Evolutionary conservation across 768 basidiomycete genomes (phyloP).

Genomic region (Russula earlei): DNA sequence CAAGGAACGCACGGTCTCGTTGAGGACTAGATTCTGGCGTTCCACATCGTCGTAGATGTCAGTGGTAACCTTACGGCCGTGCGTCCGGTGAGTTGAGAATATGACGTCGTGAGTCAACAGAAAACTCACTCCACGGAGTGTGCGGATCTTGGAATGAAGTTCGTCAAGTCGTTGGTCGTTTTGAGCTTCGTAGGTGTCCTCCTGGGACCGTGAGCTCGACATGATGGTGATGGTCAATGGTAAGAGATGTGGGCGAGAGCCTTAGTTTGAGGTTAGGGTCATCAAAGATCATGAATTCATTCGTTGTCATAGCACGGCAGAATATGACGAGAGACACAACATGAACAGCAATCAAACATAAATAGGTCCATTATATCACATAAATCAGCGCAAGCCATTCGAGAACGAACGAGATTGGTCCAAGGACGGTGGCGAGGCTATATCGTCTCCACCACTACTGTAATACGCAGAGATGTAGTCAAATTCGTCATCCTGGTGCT

Average conservation of each 20-base stretch:
- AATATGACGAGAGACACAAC: too few relatives aligned
- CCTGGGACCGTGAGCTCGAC: constrained; percentile 27
- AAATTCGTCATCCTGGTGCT: constrained; percentile 35
- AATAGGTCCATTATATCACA: not conserved
- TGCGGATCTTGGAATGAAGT: constrained; percentile 75
- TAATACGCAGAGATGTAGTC: constrained; percentile 52
- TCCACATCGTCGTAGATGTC: constrained; percentile 84
- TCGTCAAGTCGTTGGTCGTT: constrained; percentile 81
- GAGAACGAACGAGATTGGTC: not conserved
- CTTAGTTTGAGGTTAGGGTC: constrained; percentile 9
- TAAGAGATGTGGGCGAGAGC: not conserved
- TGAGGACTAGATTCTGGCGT: constrained; percentile 68
- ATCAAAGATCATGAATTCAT: too few relatives aligned
- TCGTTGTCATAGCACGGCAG: too few relatives aligned
- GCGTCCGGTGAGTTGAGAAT: not conserved
- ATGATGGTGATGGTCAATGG: constrained; percentile 4
- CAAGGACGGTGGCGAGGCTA: not conserved
- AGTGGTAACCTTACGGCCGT: constrained; percentile 54
- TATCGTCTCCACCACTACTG: constrained; percentile 3
- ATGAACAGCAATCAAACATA: too few relatives aligned
- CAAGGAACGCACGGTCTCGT: constrained; percentile 51
- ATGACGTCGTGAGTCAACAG: not conserved
- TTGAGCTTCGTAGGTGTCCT: constrained; percentile 74
- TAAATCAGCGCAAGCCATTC: constrained; percentile 7
- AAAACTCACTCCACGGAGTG: constrained; percentile 59